Evolutionary conservation across 768 basidiomycete genomes (phyloP).

Genomic region (Xerocomus brunneocitrinus): DNA sequence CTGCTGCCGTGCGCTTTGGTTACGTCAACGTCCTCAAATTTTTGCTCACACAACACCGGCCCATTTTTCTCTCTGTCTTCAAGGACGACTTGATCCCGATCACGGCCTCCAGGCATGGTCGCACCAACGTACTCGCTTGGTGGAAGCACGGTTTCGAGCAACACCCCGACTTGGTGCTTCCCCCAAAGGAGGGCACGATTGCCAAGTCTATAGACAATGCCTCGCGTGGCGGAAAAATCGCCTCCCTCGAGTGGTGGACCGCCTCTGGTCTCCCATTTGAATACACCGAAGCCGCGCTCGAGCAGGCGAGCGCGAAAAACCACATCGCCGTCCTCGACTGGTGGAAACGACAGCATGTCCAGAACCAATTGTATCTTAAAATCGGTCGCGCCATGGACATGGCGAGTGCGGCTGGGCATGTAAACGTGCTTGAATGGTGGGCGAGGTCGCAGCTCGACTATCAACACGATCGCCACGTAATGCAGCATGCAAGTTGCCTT

Average conservation of each 20-base stretch:
- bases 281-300: slow-evolving; percentile 77
- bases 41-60: slow-evolving; percentile 59
- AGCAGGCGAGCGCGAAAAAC: slow-evolving; percentile 74
- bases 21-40: slow-evolving; percentile 75
- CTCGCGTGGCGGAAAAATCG: slow-evolving; percentile 69
- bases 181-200: slow-evolving; percentile 51
- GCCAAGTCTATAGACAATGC: slow-evolving; percentile 75
- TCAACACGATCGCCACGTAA: slow-evolving; percentile 72
- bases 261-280: slow-evolving; percentile 59
- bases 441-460: slow-evolving; percentile 69
- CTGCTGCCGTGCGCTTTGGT: slow-evolving; percentile 63
- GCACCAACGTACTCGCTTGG: slow-evolving; percentile 72
- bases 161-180: slow-evolving; percentile 54
- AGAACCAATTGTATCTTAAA: slow-evolving; percentile 57
- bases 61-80: slow-evolving; percentile 61
- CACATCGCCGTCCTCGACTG: slow-evolving; percentile 75
- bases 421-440: slow-evolving; percentile 83
- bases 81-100: slow-evolving; percentile 68
- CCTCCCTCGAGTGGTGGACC: slow-evolving; percentile 80
- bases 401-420: slow-evolving; percentile 75
- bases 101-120: slow-evolving; percentile 72
- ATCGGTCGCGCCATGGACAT: slow-evolving; percentile 83
- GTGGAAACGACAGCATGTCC: slow-evolving; percentile 65
- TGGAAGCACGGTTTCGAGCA: slow-evolving; percentile 66
- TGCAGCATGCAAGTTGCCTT: slow-evolving; percentile 74